phyloP scores from a whole-genome alignment of 2,329 filamentous ascomycete genomes.

The Beauveria bassiana region DNA sequence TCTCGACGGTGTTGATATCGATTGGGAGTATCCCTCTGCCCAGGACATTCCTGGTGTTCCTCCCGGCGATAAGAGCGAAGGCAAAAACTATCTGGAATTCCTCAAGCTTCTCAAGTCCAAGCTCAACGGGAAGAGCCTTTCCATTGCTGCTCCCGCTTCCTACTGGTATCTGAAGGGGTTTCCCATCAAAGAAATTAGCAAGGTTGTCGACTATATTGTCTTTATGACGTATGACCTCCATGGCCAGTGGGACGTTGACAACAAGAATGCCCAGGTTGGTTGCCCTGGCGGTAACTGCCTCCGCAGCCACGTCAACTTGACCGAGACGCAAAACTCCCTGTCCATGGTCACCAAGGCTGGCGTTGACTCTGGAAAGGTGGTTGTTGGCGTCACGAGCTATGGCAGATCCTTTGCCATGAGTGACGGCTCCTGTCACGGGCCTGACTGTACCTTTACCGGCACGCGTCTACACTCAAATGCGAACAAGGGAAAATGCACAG shows the following conservation, averaged over 20 bases:
- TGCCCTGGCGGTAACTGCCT: slow-evolving; percentile 25
- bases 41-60: too few species aligned
- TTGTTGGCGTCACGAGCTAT: background rate
- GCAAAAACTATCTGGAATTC: slow-evolving; percentile 10
- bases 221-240: slow-evolving; percentile 22
- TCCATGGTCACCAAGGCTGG: background rate
- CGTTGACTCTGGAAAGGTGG: background rate
- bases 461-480: background rate
- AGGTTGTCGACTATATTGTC: slow-evolving; percentile 20
- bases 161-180: slow-evolving; percentile 23
- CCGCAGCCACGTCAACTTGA: slow-evolving; percentile 29
- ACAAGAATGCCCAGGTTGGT: slow-evolving; percentile 18
- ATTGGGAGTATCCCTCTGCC: slow-evolving; percentile 10
- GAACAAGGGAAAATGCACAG: background rate
- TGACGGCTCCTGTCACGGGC: background rate
- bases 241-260: slow-evolving; percentile 15
- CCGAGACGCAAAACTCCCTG: slow-evolving; percentile 21
- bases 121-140: slow-evolving; percentile 3
- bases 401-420: background rate
- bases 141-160: slow-evolving; percentile 20
- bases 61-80: background rate
- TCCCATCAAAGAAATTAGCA: slow-evolving; percentile 17
- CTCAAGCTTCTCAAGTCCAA: background rate
- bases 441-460: background rate
- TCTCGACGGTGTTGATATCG: slow-evolving; percentile 9